phyloP scores from a whole-genome alignment of 2,329 filamentous ascomycete genomes.

The Ceratocystis huliohia region DNA sequence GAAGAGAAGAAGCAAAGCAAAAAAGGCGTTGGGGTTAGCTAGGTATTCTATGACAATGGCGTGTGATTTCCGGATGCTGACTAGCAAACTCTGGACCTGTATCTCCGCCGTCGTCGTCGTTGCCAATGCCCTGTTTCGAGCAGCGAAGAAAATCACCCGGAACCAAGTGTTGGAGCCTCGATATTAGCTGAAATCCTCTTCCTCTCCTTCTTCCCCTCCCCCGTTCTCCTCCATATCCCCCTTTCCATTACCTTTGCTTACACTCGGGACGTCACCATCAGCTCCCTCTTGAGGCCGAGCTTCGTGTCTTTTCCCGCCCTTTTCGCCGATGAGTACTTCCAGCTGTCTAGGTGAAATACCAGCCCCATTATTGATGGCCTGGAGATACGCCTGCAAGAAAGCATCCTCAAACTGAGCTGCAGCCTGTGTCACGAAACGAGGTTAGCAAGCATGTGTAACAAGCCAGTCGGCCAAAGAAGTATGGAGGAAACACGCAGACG shows the following conservation, averaged over 20 bases:
- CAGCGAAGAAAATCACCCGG: background rate
- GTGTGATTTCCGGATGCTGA: background rate
- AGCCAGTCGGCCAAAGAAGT: too few species aligned
- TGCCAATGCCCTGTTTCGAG: background rate
- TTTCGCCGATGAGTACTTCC: background rate
- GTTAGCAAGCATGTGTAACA: background rate
- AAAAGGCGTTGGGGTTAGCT: background rate
- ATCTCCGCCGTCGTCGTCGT: background rate
- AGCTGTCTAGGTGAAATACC: constrained; percentile 13
- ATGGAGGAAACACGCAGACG: background rate
- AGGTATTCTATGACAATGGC: background rate
- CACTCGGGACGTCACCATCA: background rate
- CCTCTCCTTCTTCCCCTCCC: constrained; percentile 9
- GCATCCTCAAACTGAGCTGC: constrained; percentile 10
- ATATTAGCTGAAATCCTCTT: constrained; percentile 16
- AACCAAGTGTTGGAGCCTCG: background rate
- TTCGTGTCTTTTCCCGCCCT: background rate
- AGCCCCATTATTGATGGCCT: constrained; percentile 7
- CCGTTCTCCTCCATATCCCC: background rate
- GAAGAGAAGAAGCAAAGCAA: background rate
- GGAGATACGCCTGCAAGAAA: constrained; percentile 13
- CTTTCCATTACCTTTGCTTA: background rate
- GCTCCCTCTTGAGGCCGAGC: background rate
- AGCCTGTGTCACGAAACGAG: background rate
- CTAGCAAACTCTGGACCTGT: background rate